Base-by-base conservation (phyloP, 2,329 filamentous ascomycete genomes). In the Dendryphion nanum region DNA sequence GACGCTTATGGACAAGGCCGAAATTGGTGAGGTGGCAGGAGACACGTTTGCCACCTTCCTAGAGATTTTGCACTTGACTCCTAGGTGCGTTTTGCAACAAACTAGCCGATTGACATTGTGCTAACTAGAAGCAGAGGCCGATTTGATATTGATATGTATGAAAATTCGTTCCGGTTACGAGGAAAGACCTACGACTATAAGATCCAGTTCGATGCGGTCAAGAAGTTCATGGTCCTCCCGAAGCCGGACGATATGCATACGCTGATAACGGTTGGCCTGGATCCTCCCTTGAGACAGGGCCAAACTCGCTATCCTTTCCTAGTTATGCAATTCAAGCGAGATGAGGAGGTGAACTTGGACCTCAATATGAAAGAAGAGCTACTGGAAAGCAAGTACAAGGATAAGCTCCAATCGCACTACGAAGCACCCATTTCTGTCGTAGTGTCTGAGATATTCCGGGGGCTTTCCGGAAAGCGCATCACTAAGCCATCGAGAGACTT, bases 181-280 rank as follows among this genome's bases (percentile, higher is more conserved):
- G 93, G 93, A 59, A 98, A 98, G 73, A 98, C 93, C 17, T 98
- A 98, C 75, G 94, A 98, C 73, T 98, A 98, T 81, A 98, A 98
- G 79, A 97, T 98, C 51, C 89, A 96, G 66, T 98, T 96, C 70
- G 88, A 96, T 41, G 82, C 85, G 34, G 89, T 97, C 71, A 98
- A 98, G 76, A 97, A 97, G 67, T 97, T 97, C 65, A 96, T 98
- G 83, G 80, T 97, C 19, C 81, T 98, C 5, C 93, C 93, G 33
- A 98, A 98, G 72, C 93, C 93, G n/a, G 93, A 98, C 65, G 93
- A 98, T 52, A 81, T 93, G 55, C 93, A 98, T 64, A 90, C 86
- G 51, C 85, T 98, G 73, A 88, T 98, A 50, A 91, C 89, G 47
- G 85, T 98, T 50, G 93, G 94, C 37, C 76, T 98, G 23, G 93